Evolutionary conservation across 148 eudicot species (phyloP).

Genomic region (Cornus florida): DNA sequence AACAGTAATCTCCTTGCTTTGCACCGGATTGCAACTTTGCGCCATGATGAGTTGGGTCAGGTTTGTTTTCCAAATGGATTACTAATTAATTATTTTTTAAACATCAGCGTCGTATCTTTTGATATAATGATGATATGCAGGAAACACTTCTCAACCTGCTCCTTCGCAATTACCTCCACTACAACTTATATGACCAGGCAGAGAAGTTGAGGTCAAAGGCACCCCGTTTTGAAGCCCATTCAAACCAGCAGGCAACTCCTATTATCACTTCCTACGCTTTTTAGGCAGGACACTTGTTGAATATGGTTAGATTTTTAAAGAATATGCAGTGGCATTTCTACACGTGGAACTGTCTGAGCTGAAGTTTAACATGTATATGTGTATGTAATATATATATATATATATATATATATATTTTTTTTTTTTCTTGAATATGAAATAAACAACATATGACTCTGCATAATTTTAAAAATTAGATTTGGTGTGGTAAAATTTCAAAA

Average conservation of each 20-base stretch:
- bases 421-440: too few species aligned
- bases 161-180: constrained; percentile 92
- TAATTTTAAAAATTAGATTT: too few species aligned
- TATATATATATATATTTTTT: too few species aligned
- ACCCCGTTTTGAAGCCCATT: constrained; percentile 97
- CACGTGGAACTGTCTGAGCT: background rate
- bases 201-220: constrained; percentile 98
- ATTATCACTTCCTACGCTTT: background rate
- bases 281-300: background rate
- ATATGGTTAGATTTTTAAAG: background rate
- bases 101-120: background rate
- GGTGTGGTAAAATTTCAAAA: background rate
- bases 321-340: background rate
- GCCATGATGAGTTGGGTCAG: constrained; percentile 99
- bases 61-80: constrained; percentile 35
- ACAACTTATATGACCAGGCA: constrained; percentile 93
- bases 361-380: too few species aligned
- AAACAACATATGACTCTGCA: background rate
- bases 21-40: constrained; percentile 88
- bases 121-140: constrained; percentile 36
- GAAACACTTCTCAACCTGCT: constrained; percentile 93
- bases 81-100: background rate
- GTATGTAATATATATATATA: too few species aligned
- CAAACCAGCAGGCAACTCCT: constrained; percentile 84
- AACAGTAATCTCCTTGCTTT: constrained; percentile 81